Conservation (phyloP, 2,329 filamentous ascomycete genomes). For the Pseudogymnoascus sp. region DNA sequence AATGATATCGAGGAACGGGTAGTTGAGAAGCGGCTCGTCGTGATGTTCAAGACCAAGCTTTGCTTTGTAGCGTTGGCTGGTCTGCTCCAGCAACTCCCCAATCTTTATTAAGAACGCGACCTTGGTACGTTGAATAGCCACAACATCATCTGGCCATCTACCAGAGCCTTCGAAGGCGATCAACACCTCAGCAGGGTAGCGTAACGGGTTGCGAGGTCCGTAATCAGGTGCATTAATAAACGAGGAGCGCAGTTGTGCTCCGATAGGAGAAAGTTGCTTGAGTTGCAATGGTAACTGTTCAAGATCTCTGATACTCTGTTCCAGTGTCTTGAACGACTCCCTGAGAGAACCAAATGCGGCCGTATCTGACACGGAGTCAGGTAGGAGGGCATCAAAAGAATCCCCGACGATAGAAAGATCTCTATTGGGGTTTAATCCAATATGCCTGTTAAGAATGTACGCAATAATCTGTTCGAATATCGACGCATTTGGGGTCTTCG, state of each 20-base stretch:
- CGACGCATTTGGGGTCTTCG: conserved; percentile 47
- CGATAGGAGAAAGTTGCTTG: conserved; percentile 67
- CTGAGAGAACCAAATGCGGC: conserved; percentile 59
- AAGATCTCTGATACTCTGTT: conserved; percentile 66
- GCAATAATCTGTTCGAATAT: conserved; percentile 73
- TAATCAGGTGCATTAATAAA: conserved; percentile 48
- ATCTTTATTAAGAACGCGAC: conserved; percentile 72
- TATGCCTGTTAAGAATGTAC: conserved; percentile 62
- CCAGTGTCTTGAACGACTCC: conserved; percentile 62
- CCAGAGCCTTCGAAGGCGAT: conserved; percentile 90
- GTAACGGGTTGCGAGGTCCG: conserved; percentile 29
- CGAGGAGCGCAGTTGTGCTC: conserved; percentile 64
- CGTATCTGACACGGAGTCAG: conserved; percentile 26
- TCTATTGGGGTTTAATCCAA: conserved; percentile 43
- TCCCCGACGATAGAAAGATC: conserved; percentile 36
- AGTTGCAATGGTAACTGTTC: conserved; percentile 83
- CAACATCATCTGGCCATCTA: conserved; percentile 87
- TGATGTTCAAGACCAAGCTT: conserved; percentile 76
- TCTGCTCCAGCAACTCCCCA: conserved; percentile 53
- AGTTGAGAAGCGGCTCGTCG: conserved; percentile 59
- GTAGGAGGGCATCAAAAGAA: conserved; percentile 36
- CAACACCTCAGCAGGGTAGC: conserved; percentile 63
- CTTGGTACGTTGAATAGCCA: conserved; percentile 88
- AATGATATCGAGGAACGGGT: conserved; percentile 72
- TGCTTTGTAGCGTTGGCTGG: conserved; percentile 51